phyloP scores from a whole-genome alignment of 768 basidiomycete genomes.

The Boletus speciosus region DNA sequence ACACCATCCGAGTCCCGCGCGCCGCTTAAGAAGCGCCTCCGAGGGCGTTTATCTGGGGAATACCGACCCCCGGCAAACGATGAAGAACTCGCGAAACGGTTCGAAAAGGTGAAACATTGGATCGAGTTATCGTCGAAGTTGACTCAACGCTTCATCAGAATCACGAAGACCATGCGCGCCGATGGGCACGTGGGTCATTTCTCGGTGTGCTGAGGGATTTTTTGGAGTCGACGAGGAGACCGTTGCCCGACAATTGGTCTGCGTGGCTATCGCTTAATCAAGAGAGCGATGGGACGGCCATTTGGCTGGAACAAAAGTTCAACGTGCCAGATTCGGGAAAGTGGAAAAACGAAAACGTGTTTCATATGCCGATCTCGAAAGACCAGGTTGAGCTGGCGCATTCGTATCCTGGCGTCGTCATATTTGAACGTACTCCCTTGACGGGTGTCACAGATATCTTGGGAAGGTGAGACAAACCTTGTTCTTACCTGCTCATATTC shows the following conservation, averaged over 20 bases:
- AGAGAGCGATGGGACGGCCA: conserved; percentile 70
- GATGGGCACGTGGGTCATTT: conserved; percentile 77
- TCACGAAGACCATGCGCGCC: conserved; percentile 62
- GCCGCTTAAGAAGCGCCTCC: conserved; percentile 28
- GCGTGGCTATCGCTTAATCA: conserved; percentile 76
- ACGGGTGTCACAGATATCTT: conserved; percentile 61
- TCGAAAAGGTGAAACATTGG: conserved; percentile 54
- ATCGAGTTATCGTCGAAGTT: background rate
- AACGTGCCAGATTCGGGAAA: conserved; percentile 59
- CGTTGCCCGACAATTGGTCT: conserved; percentile 47
- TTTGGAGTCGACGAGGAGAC: conserved; percentile 34
- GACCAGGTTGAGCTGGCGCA: conserved; percentile 13
- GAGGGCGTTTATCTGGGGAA: conserved; percentile 37
- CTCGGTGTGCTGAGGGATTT: conserved; percentile 35
- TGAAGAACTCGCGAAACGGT: conserved; percentile 59
- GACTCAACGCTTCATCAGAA: conserved; percentile 45
- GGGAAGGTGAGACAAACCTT: conserved; percentile 48
- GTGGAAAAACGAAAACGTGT: conserved; percentile 58
- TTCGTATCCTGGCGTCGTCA: conserved; percentile 57
- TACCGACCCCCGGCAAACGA: conserved; percentile 58
- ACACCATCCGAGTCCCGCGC: conserved; percentile 21
- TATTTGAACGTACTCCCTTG: conserved; percentile 74
- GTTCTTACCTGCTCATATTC: background rate
- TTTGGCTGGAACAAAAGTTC: conserved; percentile 79
- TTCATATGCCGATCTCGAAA: conserved; percentile 50